These are phyloP conservation scores for Apophysomyces sp. DNA, from an alignment of 371 early-diverging fungal species.

Conservation along the genomic window DNA sequence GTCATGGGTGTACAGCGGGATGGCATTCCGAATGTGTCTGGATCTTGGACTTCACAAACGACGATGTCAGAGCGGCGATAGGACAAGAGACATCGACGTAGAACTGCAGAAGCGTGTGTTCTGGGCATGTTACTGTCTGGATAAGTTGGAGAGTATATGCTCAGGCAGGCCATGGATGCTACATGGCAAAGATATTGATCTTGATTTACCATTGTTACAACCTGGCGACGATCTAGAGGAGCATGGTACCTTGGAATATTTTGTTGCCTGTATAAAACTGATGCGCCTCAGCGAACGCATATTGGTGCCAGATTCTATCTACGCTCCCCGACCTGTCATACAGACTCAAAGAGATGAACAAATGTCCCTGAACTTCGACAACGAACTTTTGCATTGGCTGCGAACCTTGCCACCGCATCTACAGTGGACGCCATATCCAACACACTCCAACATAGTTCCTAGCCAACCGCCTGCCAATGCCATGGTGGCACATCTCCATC, in stretches of 20 bases:
- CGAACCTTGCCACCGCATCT: constrained; percentile 24
- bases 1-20: constrained; percentile 15
- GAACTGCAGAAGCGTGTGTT: constrained; percentile 7
- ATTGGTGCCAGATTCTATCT: constrained; percentile 15
- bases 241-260: constrained; percentile 22
- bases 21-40: constrained; percentile 35
- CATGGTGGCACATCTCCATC: constrained; percentile 29
- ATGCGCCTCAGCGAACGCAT: constrained; percentile 27
- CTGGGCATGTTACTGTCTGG: constrained; percentile 35
- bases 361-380: constrained; percentile 19
- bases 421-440: constrained; percentile 32
- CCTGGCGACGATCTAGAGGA: constrained; percentile 32
- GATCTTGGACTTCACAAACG: constrained; percentile 20
- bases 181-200: constrained; percentile 17
- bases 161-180: constrained; percentile 12
- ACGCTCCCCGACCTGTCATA: constrained; percentile 8
- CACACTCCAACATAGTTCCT: constrained; percentile 13
- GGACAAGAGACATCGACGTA: background rate
- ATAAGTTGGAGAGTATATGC: constrained; percentile 22
- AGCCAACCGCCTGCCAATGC: constrained; percentile 34
- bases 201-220: constrained; percentile 28
- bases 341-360: constrained; percentile 24
- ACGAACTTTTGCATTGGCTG: constrained; percentile 26
- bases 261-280: constrained; percentile 27
- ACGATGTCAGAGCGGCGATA: background rate